A percentile compares a stretch with the other conserved stretches of the same genome.
Evolutionary conservation across 306 rosid genomes (phyloP).

Genomic region (Vigna mungo): DNA sequence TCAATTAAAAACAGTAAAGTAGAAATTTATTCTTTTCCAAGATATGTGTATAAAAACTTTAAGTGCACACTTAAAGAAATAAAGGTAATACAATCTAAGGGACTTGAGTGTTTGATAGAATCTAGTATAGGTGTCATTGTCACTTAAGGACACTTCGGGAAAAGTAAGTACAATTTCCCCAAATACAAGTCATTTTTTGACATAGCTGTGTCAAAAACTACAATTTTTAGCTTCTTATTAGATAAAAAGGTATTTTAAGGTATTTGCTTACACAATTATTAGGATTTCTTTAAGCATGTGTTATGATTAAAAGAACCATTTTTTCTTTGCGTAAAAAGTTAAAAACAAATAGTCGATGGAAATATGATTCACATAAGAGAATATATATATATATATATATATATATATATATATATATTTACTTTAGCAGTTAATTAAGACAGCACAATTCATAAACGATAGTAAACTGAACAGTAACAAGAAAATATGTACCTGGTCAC

Average conservation of each 20-base stretch:
- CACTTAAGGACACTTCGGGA: too few species aligned
- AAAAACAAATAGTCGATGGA: not conserved
- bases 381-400: too few species aligned
- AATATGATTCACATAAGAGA: conserved; percentile 4
- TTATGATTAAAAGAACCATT: not conserved
- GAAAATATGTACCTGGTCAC: conserved; percentile 72
- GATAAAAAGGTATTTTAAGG: not conserved
- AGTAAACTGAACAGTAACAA: conserved; percentile 40
- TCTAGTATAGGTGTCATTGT: too few species aligned
- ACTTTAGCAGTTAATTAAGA: not conserved
- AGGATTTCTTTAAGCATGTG: not conserved
- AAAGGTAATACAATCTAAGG: too few species aligned
- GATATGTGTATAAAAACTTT: too few species aligned
- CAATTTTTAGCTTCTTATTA: not conserved
- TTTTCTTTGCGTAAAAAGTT: not conserved
- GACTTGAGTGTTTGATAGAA: too few species aligned
- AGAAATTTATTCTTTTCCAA: too few species aligned
- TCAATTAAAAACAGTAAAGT: too few species aligned
- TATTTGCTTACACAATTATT: not conserved
- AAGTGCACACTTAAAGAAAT: too few species aligned
- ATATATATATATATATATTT: too few species aligned
- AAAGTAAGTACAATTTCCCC: too few species aligned
- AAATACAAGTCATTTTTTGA: not conserved
- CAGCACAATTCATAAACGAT: not conserved
- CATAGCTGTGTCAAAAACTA: not conserved